A percentile compares a stretch with the other conserved stretches of the same genome.
Evolutionary conservation across 2,329 filamentous ascomycete genomes (phyloP).

Genomic region (Trematosphaeria pertusa): DNA sequence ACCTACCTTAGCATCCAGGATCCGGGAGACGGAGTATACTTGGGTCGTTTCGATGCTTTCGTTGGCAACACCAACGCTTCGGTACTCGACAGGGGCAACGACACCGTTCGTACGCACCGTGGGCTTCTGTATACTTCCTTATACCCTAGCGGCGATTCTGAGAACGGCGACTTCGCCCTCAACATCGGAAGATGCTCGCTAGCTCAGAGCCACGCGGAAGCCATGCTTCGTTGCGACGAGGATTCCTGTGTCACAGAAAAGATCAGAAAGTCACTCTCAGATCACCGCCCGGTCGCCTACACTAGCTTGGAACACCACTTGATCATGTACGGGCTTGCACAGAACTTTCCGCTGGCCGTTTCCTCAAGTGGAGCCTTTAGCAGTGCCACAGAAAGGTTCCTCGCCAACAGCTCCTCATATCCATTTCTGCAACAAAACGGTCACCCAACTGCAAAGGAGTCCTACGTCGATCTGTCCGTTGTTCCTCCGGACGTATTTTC

Average conservation of each 20-base stretch:
- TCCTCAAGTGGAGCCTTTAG: conserved; percentile 18
- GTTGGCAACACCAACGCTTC: conserved; percentile 24
- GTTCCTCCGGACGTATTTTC: conserved; percentile 27
- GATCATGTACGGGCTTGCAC: conserved; percentile 10
- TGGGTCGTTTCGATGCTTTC: conserved; percentile 28
- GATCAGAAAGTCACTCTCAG: conserved; percentile 25
- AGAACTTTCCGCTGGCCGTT: conserved; percentile 24
- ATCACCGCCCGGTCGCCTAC: conserved; percentile 15
- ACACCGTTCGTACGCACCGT: conserved; percentile 7
- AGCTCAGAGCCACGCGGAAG: conserved; percentile 31
- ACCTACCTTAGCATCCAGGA: conserved; percentile 4
- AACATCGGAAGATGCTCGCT: conserved; percentile 30
- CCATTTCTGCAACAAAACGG: conserved; percentile 24
- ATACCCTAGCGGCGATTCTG: conserved; percentile 7
- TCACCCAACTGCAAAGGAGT: background rate
- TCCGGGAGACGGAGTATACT: background rate
- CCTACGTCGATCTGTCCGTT: conserved; percentile 21
- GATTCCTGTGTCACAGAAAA: conserved; percentile 18
- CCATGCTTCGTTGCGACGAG: conserved; percentile 21
- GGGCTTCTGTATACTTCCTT: conserved; percentile 20
- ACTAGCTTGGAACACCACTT: conserved; percentile 27
- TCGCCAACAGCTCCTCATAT: conserved; percentile 26
- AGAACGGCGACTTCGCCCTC: conserved; percentile 8
- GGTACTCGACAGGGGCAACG: conserved; percentile 2
- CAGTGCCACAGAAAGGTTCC: conserved; percentile 31